Evolutionary conservation across 805 yeast species (phyloP), one percentile per base, ranked within the genome.

Genomic region (Blastobotrys peoriensis): DNA sequence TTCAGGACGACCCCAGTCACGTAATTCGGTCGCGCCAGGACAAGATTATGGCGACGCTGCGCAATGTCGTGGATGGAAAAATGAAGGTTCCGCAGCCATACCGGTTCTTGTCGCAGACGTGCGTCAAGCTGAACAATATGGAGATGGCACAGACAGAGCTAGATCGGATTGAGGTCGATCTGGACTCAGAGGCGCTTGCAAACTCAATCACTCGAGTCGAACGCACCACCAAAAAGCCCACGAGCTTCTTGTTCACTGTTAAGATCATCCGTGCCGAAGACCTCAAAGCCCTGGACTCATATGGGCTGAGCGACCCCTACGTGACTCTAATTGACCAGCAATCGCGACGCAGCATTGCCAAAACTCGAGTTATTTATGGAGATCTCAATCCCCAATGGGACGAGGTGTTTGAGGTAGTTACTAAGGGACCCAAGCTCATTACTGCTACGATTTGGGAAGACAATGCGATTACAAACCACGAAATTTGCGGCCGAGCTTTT

Each of bases 371-470:
- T 0, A 68, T 84, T 3, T 68, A 71, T 23, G 76, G 76, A 43
- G 76, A 80, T 3, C 65, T 74, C 27, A 78, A 79, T 54, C 96
- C 97, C 0, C 76, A 74, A 13, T 91, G 94, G 94, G 85, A 86
- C 55, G 96, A 89, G 65, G 85, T 83, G 45, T 86, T 87, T 59
- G 95, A 87, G 60, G 56, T 70, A 2, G 62, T 64, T 0, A 69
- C 73, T 0, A 63, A 69, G 18, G 62, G 72, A 1, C 58, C 74
- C 1, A 64, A 72, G 30, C 69, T 76, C 21, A 51, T 83, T 1
- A 72, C 78, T 1, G 74, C 78, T 1, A 79, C 82, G 1, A 75
- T 85, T 0, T 86, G 95, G 94, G 82, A 81, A 55, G 82, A 78
- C 35, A 65, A 71, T 5, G 55, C 69, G 0, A 66, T 76, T 6